Evolutionary conservation across 768 basidiomycete genomes (phyloP), one percentile per base, ranked within the genome.

Genomic region (Russula brevipes): DNA sequence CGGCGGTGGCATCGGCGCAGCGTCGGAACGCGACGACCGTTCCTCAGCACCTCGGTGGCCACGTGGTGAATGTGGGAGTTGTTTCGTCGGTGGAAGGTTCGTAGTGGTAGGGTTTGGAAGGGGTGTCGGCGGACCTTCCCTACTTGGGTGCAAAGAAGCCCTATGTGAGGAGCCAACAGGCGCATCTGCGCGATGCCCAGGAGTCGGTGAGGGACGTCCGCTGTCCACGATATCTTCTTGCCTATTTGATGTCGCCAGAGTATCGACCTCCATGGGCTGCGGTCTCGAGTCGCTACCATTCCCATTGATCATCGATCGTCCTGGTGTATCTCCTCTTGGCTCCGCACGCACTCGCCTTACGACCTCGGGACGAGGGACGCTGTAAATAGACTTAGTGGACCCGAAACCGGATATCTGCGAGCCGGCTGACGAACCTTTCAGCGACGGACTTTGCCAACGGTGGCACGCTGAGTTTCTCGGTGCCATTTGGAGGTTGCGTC

Each of bases 331-430:
- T 8, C 75, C 73, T 50, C 74, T 74, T 54, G 70, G 73, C 38
- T 79, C 78, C 19, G 70, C 70, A 42, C 77, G 69, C 24, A 82
- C 74, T 24, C 89, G 79, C 73, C 84, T 88, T 61, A 91, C 86
- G 39, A 89, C 87, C 71, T 90, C 88, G n/a, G 89, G 89, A 52
- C 88, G 77, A 30, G 88, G 89, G 51, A 91, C 81, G 70, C 89
- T 91, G 65, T 30, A 49, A 63, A 59, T 12, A 59, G 14, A 50
- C 46, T 60, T 41, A 65, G 70, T 60, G 51, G 35, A 65, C 58
- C 31, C 39, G 53, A 45, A 9, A 24, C 52, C n/a, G 24, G 8
- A 60, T 35, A 36, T 38, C 16, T 17, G 0, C 50, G 38, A 24
- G 42, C 54, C 11, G 54, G 35, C 10, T 61, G 42, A 24, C 73